A percentile compares a stretch with the other conserved stretches of the same genome.
These are phyloP conservation scores for Penicillium brevicompactum DNA, from an alignment of 2,329 filamentous ascomycete species.

Conservation along the genomic window DNA sequence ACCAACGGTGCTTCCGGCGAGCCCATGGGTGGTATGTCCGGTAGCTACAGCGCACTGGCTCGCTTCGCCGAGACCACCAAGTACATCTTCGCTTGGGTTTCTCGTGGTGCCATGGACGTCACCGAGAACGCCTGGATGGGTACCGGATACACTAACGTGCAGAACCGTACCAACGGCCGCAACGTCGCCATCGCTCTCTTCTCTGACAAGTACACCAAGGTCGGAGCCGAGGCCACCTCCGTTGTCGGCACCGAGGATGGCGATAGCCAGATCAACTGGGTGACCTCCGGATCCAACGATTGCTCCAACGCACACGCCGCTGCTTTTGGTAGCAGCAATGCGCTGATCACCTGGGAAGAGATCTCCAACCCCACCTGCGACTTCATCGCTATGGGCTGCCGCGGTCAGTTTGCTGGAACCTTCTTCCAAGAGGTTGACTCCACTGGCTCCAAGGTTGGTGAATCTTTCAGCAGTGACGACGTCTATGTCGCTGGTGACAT, in stretches of 20 bases:
- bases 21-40: conserved; percentile 64
- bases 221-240: conserved; percentile 57
- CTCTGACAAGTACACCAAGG: conserved; percentile 60
- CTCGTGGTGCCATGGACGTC: conserved; percentile 60
- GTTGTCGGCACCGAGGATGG: conserved; percentile 56
- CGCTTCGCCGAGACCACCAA: conserved; percentile 54
- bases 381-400: conserved; percentile 62
- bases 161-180: conserved; percentile 59
- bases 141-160: conserved; percentile 54
- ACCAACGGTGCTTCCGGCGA: conserved; percentile 63
- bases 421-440: conserved; percentile 61
- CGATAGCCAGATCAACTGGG: conserved; percentile 63
- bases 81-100: conserved; percentile 66
- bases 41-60: conserved; percentile 61
- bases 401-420: conserved; percentile 60
- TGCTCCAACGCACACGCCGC: conserved; percentile 62
- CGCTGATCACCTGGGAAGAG: conserved; percentile 64
- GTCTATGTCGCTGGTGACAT: conserved; percentile 65
- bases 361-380: conserved; percentile 59
- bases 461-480: conserved; percentile 52
- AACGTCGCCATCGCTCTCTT: conserved; percentile 62
- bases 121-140: conserved; percentile 62
- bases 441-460: conserved; percentile 55
- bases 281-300: conserved; percentile 56
- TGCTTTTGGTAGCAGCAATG: conserved; percentile 54